phyloP scores from a whole-genome alignment of 2,329 filamentous ascomycete genomes.

The Pezicula carpinea region DNA sequence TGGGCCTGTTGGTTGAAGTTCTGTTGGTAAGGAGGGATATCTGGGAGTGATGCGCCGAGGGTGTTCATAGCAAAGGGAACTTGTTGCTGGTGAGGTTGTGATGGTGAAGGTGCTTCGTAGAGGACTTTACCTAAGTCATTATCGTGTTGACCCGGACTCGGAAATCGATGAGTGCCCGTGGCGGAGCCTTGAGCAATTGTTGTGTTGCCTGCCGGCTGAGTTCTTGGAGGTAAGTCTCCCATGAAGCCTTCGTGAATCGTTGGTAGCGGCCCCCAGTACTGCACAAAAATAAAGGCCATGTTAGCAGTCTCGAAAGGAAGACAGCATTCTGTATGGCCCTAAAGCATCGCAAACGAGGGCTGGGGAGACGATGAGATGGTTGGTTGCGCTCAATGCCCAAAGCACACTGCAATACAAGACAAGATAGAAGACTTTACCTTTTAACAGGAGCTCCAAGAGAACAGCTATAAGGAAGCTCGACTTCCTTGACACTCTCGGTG shows the following conservation, averaged over 20 bases:
- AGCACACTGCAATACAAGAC: too few relatives aligned
- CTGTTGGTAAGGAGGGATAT: conserved; percentile 18
- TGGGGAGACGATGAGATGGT: too few relatives aligned
- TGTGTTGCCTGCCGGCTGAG: conserved; percentile 10
- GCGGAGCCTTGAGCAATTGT: conserved; percentile 8
- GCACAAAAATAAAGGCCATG: conserved; percentile 14
- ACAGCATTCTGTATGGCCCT: neutral
- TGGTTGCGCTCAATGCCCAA: too few relatives aligned
- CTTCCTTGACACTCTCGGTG: neutral
- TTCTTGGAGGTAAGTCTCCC: conserved; percentile 15
- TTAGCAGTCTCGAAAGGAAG: conserved; percentile 12
- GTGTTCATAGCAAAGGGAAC: conserved; percentile 22
- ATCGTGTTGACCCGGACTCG: conserved; percentile 1
- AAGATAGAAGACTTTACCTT: neutral
- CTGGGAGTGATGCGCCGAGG: conserved; percentile 21
- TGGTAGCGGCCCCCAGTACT: conserved; percentile 14
- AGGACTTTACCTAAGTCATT: conserved; percentile 5
- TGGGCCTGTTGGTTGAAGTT: conserved; percentile 14
- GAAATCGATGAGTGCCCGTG: conserved; percentile 4
- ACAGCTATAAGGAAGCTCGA: neutral
- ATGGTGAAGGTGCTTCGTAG: conserved; percentile 6
- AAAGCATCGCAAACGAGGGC: neutral
- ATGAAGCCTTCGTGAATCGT: conserved; percentile 14
- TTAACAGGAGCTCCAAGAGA: neutral
- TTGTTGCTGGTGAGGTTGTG: conserved; percentile 11